Conservation (phyloP, 441 rosid genomes). For the Populus hybrid region DNA sequence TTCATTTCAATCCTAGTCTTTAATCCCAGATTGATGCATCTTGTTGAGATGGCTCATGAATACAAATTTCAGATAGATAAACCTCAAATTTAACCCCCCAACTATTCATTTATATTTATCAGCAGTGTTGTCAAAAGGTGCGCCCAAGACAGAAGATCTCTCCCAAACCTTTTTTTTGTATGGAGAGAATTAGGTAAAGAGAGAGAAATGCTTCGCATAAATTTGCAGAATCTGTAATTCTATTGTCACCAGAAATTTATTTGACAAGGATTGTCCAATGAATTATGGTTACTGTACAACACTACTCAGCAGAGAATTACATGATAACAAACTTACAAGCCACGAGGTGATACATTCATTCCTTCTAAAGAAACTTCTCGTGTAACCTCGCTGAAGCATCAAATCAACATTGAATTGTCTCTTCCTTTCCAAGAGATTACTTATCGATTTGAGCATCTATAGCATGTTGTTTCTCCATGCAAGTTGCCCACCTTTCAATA, state of each 20-base stretch:
- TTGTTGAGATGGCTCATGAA: neutral
- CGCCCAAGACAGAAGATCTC: too few relatives aligned
- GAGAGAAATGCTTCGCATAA: neutral
- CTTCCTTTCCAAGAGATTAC: too few relatives aligned
- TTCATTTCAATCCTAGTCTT: neutral
- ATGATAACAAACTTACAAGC: neutral
- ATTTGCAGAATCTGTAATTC: neutral
- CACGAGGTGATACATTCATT: neutral
- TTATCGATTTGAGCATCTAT: slow-evolving; percentile 55
- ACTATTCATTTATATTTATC: neutral
- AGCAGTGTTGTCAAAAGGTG: too few relatives aligned
- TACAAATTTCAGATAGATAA: neutral
- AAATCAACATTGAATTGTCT: too few relatives aligned
- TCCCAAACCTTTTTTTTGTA: too few relatives aligned
- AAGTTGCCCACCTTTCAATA: slow-evolving; percentile 22
- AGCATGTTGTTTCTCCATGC: slow-evolving; percentile 30
- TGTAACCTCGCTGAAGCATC: neutral
- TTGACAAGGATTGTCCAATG: neutral
- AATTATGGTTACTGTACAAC: neutral
- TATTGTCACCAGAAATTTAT: neutral
- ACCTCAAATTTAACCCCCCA: neutral
- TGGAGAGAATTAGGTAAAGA: too few relatives aligned
- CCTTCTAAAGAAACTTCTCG: neutral
- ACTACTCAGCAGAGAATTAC: neutral
- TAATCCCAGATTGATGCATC: neutral